Percentiles rank a stretch among this genome's conserved stretches.
phyloP scores from a whole-genome alignment of 2,329 filamentous ascomycete genomes.

The Ophiostoma himal-ulmi region DNA sequence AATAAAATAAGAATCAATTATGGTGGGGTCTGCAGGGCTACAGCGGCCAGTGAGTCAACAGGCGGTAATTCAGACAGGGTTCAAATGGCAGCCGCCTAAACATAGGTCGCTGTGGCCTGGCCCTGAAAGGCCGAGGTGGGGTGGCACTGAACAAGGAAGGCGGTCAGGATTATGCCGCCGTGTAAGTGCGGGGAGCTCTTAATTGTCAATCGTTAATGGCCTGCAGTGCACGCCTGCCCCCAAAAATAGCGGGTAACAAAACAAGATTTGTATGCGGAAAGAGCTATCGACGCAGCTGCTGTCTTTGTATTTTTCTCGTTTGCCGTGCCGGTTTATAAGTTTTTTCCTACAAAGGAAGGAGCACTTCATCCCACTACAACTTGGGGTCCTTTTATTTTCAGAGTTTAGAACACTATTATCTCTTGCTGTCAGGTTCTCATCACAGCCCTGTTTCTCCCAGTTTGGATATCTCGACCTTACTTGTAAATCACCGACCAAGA shows the following conservation, averaged over 20 bases:
- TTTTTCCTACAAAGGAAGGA: slow-evolving; percentile 5
- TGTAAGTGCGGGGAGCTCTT: slow-evolving; percentile 22
- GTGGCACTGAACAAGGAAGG: slow-evolving; percentile 25
- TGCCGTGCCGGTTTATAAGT: neutral
- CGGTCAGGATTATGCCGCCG: slow-evolving; percentile 28
- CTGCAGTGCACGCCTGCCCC: slow-evolving; percentile 3
- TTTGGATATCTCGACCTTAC: neutral
- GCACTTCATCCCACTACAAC: slow-evolving; percentile 8
- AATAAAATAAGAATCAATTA: neutral
- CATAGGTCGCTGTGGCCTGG: neutral
- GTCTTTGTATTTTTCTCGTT: slow-evolving; percentile 10
- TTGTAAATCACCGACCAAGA: neutral
- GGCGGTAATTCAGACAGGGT: neutral
- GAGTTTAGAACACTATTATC: neutral
- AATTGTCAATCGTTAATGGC: neutral
- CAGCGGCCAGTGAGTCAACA: slow-evolving; percentile 11
- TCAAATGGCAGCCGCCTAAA: neutral
- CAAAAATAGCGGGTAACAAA: slow-evolving; percentile 21
- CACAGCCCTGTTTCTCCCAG: neutral
- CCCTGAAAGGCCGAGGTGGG: slow-evolving; percentile 23
- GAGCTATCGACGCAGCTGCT: slow-evolving; percentile 10
- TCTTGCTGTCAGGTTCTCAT: neutral
- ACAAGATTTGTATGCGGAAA: slow-evolving; percentile 14
- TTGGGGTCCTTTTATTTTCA: neutral
- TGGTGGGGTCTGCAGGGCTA: neutral